phyloP scores from a whole-genome alignment of 148 eudicot genomes.

The Euryodendron excelsum region DNA sequence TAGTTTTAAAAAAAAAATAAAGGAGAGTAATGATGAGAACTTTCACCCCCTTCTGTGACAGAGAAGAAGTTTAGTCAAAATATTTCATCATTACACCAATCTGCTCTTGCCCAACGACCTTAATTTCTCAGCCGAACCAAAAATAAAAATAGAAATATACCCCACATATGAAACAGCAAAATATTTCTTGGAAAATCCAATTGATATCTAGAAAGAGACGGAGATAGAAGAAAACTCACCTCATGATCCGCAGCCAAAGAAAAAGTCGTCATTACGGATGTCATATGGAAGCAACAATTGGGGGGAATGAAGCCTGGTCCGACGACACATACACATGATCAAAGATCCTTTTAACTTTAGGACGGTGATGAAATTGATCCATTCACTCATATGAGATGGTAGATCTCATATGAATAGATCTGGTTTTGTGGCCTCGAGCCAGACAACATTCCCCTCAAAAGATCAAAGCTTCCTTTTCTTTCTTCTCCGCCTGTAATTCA shows the following conservation, averaged over 20 bases:
- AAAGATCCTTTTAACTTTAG: no score
- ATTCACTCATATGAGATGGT: no score
- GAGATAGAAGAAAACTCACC: background rate
- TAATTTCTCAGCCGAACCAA: background rate
- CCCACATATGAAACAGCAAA: background rate
- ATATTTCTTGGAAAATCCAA: background rate
- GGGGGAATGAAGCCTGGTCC: slow-evolving; percentile 79
- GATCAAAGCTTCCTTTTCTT: slow-evolving; percentile 15
- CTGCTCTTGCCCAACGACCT: slow-evolving; percentile 16
- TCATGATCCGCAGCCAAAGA: background rate
- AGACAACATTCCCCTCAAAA: slow-evolving; percentile 55
- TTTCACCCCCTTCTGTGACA: background rate
- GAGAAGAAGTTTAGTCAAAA: slow-evolving; percentile 10
- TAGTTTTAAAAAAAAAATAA: background rate
- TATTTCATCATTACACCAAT: slow-evolving; percentile 32
- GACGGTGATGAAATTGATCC: no score
- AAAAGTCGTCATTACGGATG: no score
- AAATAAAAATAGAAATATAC: no score
- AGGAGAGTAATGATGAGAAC: slow-evolving; percentile 6
- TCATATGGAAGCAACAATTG: slow-evolving; percentile 35
- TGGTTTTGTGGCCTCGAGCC: slow-evolving; percentile 42
- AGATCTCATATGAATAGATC: no score
- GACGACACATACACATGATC: slow-evolving; percentile 28
- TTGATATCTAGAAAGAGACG: background rate
- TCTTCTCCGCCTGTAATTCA: background rate